Evolutionary conservation across 768 basidiomycete species (phyloP), one percentile per base, ranked within the genome.

Genomic region (Tulasnella sp.): DNA sequence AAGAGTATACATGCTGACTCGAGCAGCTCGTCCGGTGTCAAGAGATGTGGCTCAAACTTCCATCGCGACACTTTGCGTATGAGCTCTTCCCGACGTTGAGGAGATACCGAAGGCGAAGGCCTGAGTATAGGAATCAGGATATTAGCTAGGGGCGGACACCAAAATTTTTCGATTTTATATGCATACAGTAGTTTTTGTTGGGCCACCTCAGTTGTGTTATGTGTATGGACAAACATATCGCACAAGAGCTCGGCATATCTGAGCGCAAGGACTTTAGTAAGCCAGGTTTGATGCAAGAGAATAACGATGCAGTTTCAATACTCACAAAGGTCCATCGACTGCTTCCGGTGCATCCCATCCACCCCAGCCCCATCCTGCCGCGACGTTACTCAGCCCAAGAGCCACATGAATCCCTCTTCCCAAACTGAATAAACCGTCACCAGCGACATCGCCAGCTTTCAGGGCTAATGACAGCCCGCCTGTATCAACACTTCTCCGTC

Each of bases 31-130:
- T 88, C 86, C 56, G 89, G 83, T 21, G 83, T 79, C 38, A 96
- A 79, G 41, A 78, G 78, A 71, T 88, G 84, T 3, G 95, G 93
- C 68, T 96, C 86, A 69, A 97, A 99, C 64, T 86, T 75, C 95
- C 95, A 99, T 11, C 76, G 77, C 60, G 85, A 82, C 13, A 96
- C 76, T 0, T 77, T 74, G 21, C 73, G 69, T 65, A 95, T 85
- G 51, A 96, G 78, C 24, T 80, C 76, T 21, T 70, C 68, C 62
- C 89, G 80, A 50, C 69, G 67, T 19, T 67, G 63, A 3, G 66
- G 61, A 11, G 63, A 54, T n/a, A 48, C 7, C n/a, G 3, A 65
- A 38, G 30, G 30, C 48, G 11, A 64, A 64, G 34, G 66, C 62
- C 15, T 41, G 19, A 61, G 49, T 0, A 44, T 7, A 38, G 15